Evolutionary conservation across 352 stramenopile genomes (phyloP), one percentile per base, ranked within the genome.

Genomic region (Phytopythium oedochilum): DNA sequence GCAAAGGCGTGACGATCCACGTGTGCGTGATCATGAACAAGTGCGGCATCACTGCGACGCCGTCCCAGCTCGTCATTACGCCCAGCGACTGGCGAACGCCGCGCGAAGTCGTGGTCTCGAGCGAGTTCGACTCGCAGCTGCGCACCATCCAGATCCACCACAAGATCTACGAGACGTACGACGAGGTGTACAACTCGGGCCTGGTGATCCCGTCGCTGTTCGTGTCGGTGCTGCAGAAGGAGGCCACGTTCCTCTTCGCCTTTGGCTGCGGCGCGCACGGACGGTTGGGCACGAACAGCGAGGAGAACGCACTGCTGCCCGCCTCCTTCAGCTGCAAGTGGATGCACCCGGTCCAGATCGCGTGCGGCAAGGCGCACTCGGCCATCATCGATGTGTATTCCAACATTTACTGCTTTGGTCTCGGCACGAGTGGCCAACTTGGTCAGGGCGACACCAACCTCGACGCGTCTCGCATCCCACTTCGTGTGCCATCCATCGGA

Each of bases 321-420:
- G 82, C 66, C 8, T 70, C 81, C 2, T 87, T 91, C 50, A 47
- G 66, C 0, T 78, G 61, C 65, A 78, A 79, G 50, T 88, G 80
- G 80, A 57, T 90, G 14, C 73, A 88, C 55, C 78, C 80, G 2
- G 63, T 87, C n/a, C 77, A 88, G 44, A 70, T 88, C 45, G 65
- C 80, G 20, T 88, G 80, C 36, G 80, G 80, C 9, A 79, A 79
- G 39, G 70, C 78, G 11, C 80, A 90, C 61, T 83, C 77, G 2
- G 78, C 80, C 25, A 78, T 90, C 38, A 73, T 90, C 29, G 80
- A 90, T 36, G 77, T 87, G 22, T 85, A 85, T 42, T 87, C 80
- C 2, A 84, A 88, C 55, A 61, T 90, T 38, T 90, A 88, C 55
- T 88, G 77, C 66, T 88, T 88, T 55, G 80, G 80, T 32, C 55